Conservation (phyloP, 2,329 filamentous ascomycete genomes). For the Juglanconis sp. region DNA sequence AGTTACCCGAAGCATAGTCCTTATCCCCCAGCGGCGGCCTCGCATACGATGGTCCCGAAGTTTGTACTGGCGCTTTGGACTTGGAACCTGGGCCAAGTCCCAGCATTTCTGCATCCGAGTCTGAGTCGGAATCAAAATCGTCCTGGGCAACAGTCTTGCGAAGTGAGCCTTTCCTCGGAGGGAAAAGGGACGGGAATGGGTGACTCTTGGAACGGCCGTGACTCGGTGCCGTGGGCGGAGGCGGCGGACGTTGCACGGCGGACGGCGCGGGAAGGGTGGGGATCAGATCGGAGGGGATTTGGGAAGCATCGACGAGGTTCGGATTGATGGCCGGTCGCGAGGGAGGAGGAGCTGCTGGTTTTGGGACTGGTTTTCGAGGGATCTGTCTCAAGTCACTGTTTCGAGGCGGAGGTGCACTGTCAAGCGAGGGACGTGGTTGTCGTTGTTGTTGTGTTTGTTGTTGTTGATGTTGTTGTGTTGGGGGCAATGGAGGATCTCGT, state of each 20-base stretch:
- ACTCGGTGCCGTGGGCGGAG: conserved; percentile 23
- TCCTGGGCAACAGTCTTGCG: conserved; percentile 35
- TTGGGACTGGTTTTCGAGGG: conserved; percentile 8
- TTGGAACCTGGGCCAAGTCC: conserved; percentile 27
- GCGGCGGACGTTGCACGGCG: not conserved
- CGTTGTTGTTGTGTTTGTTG: too few species aligned
- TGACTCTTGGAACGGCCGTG: conserved; percentile 74
- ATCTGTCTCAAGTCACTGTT: conserved; percentile 7
- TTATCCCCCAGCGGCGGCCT: conserved; percentile 35
- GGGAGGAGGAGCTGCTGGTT: not conserved
- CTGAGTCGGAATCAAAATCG: conserved; percentile 37
- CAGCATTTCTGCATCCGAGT: conserved; percentile 34
- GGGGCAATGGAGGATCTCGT: conserved; percentile 14
- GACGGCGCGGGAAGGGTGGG: conserved; percentile 31
- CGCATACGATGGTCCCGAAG: conserved; percentile 1
- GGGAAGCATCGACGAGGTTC: conserved; percentile 4
- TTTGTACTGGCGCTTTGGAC: conserved; percentile 27
- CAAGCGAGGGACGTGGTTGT: conserved; percentile 6
- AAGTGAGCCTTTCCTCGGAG: conserved; percentile 52
- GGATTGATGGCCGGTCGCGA: conserved; percentile 1
- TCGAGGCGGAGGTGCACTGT: not conserved
- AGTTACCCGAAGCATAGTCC: conserved; percentile 68
- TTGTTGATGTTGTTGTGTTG: not conserved
- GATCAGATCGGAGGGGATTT: conserved; percentile 38
- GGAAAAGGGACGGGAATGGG: conserved; percentile 72